Evolutionary conservation across 331 rosid genomes (phyloP), one percentile per base, ranked within the genome.

Genomic region (Phaseolus coccineus): DNA sequence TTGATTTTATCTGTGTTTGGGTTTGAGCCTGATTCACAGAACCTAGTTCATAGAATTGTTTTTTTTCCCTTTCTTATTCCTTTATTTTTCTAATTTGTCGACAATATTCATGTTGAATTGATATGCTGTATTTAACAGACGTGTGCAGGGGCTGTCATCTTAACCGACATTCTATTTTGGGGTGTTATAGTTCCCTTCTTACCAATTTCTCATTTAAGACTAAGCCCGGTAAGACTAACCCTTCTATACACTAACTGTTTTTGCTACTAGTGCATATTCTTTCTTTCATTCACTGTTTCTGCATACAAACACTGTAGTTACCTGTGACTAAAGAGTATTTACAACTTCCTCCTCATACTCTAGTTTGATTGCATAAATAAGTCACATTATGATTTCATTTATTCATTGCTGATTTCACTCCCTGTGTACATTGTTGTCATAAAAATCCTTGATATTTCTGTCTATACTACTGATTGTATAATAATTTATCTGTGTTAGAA

Each of bases 151-250:
- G 81, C 84, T 57, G 81, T 15, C n/a, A 58, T 81, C 47, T 39
- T 81, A 68, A 68, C 84, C 57, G 81, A 81, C 35, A 31, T 81
- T 46, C 71, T 81, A n/a, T 81, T 81, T 74, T 81, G 84, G 77
- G 16, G 80, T 13, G 65, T 81, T 16, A 74, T 81, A 30, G 80
- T 81, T 8, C 85, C 81, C 12, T 58, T 74, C 58, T 57, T 76
- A 40, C 40, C 66, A 0, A 39, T 24, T 35, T 27, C 81, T 68
- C 85, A 30, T 48, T 75, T 69, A 47, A 75, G 44, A 50, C 64
- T 68, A 69, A 81, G 55, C 81, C 55, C 27, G 81, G 85, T 75
- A 19, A 78, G 82, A 57, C 25, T 1, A 30, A 57, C 67, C 48
- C 75, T 68, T 78, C 48, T 52, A 31, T 61, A 57, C 28, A 46